Base-by-base conservation (phyloP, 2,329 filamentous ascomycete species). In the Penicillium hesseltinei region DNA sequence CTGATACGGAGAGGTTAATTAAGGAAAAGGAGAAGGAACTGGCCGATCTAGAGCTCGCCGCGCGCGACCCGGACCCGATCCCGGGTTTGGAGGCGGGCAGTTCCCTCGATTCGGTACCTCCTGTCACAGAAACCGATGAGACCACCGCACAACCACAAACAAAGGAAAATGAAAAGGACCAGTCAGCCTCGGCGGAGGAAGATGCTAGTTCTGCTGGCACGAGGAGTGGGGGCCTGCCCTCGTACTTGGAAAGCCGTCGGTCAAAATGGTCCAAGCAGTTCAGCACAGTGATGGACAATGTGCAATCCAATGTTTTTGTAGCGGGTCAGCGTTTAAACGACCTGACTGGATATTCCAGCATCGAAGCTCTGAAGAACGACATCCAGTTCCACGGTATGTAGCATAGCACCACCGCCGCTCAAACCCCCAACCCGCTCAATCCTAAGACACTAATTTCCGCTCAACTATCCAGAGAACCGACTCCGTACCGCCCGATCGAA, bases 271-370 rank as follows among this genome's bases (percentile, higher is more conserved):
- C 81, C 7, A 86, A 85, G 65, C 80, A 82, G 54, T 85, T 94
- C 71, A 85, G 84, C 47, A 75, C 82, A 56, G 79, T 95, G 71
- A 95, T 97, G 90, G 94, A 99, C 77, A 87, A 90, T 62, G 74
- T 97, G 21, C 91, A 97, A 71, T 85, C 88, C 33, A 92, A 93
- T 66, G 83, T 95, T 45, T 89, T 96, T 62, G 84, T 88, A 51
- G 92, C 92, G 4, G 91, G 91, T 2, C 90, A 94, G 72, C 89
- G 90, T 58, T 84, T 99, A 75, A 99, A 97, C 75, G 91, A 92
- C 68, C 85, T 97, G 53, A 99, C 94, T 2, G 94, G 94, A 63
- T 99, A 97, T 79, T 89, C 90, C 1, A 87, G 89, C 43, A 97
- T 99, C 73, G 92, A 97, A 74, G 80, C 84, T 25, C 84, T 99